Evolutionary conservation across 2,329 filamentous ascomycete genomes (phyloP).

Genomic region (Zasmidium citrigriseum): DNA sequence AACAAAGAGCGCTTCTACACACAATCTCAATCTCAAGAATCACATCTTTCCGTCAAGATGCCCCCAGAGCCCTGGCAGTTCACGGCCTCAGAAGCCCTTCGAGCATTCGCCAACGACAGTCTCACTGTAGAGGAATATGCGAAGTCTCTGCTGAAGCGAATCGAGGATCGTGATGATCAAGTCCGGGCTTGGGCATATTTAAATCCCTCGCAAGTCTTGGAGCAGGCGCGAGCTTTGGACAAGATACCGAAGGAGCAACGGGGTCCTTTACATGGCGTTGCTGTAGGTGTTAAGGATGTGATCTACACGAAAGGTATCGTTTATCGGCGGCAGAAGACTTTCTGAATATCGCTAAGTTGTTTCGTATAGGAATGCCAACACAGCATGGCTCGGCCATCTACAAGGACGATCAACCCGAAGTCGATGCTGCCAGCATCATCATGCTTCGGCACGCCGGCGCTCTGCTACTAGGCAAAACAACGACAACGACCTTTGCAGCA

Average conservation of each 20-base stretch:
- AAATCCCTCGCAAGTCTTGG: constrained; percentile 48
- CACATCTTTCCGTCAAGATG: no score
- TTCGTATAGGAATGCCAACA: constrained; percentile 54
- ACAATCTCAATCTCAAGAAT: no score
- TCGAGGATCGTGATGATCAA: constrained; percentile 45
- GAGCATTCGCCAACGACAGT: constrained; percentile 40
- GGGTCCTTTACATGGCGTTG: constrained; percentile 59
- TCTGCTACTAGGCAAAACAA: constrained; percentile 61
- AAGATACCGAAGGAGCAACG: constrained; percentile 48
- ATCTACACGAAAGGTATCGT: constrained; percentile 56
- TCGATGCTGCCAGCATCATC: constrained; percentile 57
- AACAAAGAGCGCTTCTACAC: no score
- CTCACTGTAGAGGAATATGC: constrained; percentile 55
- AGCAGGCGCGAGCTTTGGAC: constrained; percentile 54
- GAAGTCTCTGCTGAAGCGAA: constrained; percentile 48
- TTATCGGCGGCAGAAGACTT: background rate
- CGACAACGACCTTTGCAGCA: constrained; percentile 66
- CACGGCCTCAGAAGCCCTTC: constrained; percentile 47
- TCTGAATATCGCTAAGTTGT: background rate
- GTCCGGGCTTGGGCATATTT: constrained; percentile 57
- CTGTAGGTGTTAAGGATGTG: constrained; percentile 63
- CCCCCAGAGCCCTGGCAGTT: constrained; percentile 27
- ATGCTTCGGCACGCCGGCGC: constrained; percentile 58
- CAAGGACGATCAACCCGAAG: constrained; percentile 41
- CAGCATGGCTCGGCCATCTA: constrained; percentile 59